Conservation (phyloP, 2,329 filamentous ascomycete species). For the Aspergillus fijiensis region DNA sequence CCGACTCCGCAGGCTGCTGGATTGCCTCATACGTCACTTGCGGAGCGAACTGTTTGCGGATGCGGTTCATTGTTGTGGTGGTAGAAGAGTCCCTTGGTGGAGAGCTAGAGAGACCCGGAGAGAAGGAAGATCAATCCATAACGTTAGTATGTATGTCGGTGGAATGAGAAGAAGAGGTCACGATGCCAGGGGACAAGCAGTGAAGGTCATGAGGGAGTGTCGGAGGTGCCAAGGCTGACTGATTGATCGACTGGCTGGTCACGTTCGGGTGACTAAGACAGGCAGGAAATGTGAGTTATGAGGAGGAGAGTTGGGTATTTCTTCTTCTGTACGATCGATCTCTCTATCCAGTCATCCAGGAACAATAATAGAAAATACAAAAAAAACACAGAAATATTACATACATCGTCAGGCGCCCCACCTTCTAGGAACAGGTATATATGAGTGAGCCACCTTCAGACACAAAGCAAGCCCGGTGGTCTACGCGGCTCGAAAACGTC, state of each 20-base stretch:
- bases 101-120: not conserved
- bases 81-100: constrained; percentile 1
- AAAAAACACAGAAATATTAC: constrained; percentile 9
- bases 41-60: constrained; percentile 35
- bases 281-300: not conserved
- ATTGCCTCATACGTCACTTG: constrained; percentile 32
- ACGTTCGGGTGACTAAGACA: constrained; percentile 11
- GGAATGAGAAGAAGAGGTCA: constrained; percentile 13
- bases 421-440: constrained; percentile 8
- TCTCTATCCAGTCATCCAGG: constrained; percentile 17
- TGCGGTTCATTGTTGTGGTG: constrained; percentile 31
- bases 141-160: not conserved
- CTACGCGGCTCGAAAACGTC: constrained; percentile 10
- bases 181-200: constrained; percentile 1
- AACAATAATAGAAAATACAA: not conserved
- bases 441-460: constrained; percentile 2
- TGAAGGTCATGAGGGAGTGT: constrained; percentile 1
- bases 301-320: constrained; percentile 16
- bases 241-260: not conserved
- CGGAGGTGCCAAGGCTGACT: constrained; percentile 7
- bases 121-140: constrained; percentile 16
- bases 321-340: constrained; percentile 14
- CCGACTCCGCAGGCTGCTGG: constrained; percentile 26
- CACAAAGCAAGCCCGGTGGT: constrained; percentile 1
- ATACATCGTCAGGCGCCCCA: constrained; percentile 14